Evolutionary conservation across 371 early-diverging fungal species (phyloP), one percentile per base, ranked within the genome.

Genomic region (Actinomucor elegans): DNA sequence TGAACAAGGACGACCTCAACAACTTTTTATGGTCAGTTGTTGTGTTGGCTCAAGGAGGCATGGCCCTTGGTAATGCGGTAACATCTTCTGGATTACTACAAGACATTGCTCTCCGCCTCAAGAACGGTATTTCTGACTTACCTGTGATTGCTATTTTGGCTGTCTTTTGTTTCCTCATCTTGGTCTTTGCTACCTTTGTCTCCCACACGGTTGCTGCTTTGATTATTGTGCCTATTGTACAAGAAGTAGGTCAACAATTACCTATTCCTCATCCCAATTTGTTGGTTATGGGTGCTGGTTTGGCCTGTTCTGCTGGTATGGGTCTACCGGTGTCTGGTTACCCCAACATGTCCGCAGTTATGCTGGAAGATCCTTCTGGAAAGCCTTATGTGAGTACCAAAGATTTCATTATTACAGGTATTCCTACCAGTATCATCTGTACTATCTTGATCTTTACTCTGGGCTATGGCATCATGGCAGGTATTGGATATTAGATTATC

Each of bases 271-370:
- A 93, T 55, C 84, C 94, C 17, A 81, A 91, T 20, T 77, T 95
- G 52, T 73, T 98, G 35, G 96, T 98, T n/a, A 93, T 98, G 90
- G 77, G 78, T 11, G 74, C 77, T 29, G 71, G 72, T 51, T 66
- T 74, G 31, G 72, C 74, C 20, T 73, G 72, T 35, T 73, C 74
- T 26, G 72, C 89, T 17, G 73, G 71, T 46, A 76, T 72, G 73
- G 73, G 66, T 28, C 73, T 98, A 3, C 97, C 96, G 0, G 93
- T 98, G 4, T 93, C 89, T 3, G 93, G 94, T 1, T 96, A 94
- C 72, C 98, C 98, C 0, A 98, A 98, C 63, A 96, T 98, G 94
- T 92, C 91, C 51, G 96, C 97, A 11, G 86, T 95, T 43, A 89
- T 92, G 79, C 75, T 93, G 64, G 97, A 98, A 73, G 93, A 96